Percentiles rank a stretch among this genome's conserved stretches.
Conservation (phyloP, 2,329 filamentous ascomycete genomes). For the Neoscytalidium dimidiatum region DNA sequence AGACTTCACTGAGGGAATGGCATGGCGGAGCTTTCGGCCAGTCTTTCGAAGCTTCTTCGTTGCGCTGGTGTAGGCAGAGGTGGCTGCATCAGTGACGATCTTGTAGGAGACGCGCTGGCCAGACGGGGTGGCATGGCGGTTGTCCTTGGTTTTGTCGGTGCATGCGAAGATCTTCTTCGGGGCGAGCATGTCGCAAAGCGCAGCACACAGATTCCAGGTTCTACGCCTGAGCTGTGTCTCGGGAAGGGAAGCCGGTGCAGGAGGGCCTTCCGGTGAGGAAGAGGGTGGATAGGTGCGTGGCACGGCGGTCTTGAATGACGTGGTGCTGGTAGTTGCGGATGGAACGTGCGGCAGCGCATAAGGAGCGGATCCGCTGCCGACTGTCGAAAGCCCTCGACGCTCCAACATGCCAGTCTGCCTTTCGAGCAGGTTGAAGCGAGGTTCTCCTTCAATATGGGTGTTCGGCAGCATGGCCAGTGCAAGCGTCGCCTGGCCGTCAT, state of each 20-base stretch:
- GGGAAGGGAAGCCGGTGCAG: neutral
- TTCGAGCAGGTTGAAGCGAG: neutral
- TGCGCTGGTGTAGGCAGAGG: neutral
- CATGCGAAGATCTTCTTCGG: neutral
- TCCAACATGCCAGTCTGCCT: neutral
- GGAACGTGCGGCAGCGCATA: neutral
- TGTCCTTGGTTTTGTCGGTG: neutral
- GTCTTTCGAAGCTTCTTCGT: neutral
- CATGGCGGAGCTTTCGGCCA: neutral
- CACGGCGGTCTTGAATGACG: neutral
- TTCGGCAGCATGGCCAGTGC: neutral
- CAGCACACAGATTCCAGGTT: neutral
- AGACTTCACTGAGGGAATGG: neutral
- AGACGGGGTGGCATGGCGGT: neutral
- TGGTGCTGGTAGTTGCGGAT: constrained; percentile 1
- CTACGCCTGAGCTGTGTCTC: too few relatives aligned
- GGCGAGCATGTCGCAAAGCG: neutral
- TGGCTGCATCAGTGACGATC: neutral
- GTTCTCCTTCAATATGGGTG: neutral
- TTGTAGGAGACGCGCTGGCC: neutral
- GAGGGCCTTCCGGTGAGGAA: neutral
- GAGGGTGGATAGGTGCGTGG: neutral
- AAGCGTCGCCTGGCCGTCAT: neutral
- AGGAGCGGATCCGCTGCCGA: neutral
- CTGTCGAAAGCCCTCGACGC: neutral